Evolutionary conservation across 2,329 filamentous ascomycete species (phyloP).

Genomic region (Orbilia blumenaviensis): DNA sequence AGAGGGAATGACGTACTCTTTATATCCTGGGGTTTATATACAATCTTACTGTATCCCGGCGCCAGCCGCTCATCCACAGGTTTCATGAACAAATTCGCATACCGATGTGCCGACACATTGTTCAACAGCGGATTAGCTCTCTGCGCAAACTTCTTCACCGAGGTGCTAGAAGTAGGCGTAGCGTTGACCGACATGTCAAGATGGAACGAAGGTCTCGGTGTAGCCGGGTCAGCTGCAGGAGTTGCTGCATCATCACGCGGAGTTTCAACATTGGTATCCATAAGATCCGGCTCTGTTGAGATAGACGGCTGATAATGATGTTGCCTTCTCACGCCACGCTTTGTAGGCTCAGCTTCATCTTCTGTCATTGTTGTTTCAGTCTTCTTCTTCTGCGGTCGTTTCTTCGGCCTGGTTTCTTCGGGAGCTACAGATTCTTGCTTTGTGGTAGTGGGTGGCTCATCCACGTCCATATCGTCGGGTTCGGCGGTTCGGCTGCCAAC

Average conservation of each 20-base stretch:
- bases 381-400: constrained; percentile 12
- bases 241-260: constrained; percentile 21
- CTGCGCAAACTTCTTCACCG: constrained; percentile 57
- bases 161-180: constrained; percentile 19
- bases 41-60: constrained; percentile 77
- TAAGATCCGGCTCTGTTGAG: constrained; percentile 36
- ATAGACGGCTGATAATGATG: constrained; percentile 8
- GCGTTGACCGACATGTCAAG: constrained; percentile 40
- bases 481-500: constrained; percentile 45
- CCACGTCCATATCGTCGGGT: constrained; percentile 44
- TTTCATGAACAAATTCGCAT: constrained; percentile 81
- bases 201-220: constrained; percentile 40
- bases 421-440: constrained; percentile 44
- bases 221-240: constrained; percentile 26
- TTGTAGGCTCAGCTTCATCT: constrained; percentile 4
- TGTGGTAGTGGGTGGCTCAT: constrained; percentile 23
- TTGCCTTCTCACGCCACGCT: not conserved
- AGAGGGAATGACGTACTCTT: constrained; percentile 64
- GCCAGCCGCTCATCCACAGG: constrained; percentile 78
- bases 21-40: constrained; percentile 78
- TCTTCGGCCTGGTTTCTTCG: constrained; percentile 21
- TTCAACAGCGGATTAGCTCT: constrained; percentile 68
- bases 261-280: constrained; percentile 9
- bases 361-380: not conserved
- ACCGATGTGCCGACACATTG: constrained; percentile 78